Evolutionary conservation across 768 basidiomycete genomes (phyloP), one percentile per base, ranked within the genome.

Genomic region (Rhodotorula babjevae): DNA sequence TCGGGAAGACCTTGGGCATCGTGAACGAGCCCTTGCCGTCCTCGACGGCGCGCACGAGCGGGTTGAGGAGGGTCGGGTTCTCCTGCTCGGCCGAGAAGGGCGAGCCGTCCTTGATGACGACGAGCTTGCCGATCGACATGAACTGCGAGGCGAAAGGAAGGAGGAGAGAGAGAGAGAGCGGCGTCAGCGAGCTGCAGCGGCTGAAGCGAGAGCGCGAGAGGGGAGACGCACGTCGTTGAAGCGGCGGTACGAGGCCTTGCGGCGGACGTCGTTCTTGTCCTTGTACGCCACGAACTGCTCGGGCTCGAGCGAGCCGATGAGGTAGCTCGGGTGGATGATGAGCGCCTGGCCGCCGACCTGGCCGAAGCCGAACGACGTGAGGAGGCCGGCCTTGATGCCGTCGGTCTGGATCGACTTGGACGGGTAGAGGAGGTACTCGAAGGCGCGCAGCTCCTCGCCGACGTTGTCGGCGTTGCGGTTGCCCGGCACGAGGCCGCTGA

Each of bases 291-390:
- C 86, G 77, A 93, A 94, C 72, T 84, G 81, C n/a, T 86, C 84
- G 1, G 91, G 87, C 71, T 93, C 88, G 50, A 97, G 83, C 18
- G 90, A 85, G 53, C 89, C 95, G 74, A 94, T 88, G 74, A 96
- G 85, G 83, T 91, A 92, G 76, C 92, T 90, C 73, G 96, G 94
- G 80, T 98, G 89, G 62, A 98, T 80, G 78, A 97, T 84, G 75
- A 94, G 85, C 57, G 89, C 90, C 68, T 88, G 90, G 66, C 96
- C 96, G 65, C 96, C 96, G 66, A 97, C 95, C 86, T 97, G 96
- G 78, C 96, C 94, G 84, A 98, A 98, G 74, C 96, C 95, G 82
- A 95, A 95, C 23, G 92, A 93, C 1, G 92, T 93, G 88, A 92
- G 75, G 36, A 76, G 61, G 61, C 63, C 75, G 47, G 76, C 76